Percentiles rank a stretch among this genome's conserved stretches.
These are phyloP conservation scores for Cubamyces lactineus DNA, from an alignment of 768 basidiomycete species.

Conservation along the genomic window DNA sequence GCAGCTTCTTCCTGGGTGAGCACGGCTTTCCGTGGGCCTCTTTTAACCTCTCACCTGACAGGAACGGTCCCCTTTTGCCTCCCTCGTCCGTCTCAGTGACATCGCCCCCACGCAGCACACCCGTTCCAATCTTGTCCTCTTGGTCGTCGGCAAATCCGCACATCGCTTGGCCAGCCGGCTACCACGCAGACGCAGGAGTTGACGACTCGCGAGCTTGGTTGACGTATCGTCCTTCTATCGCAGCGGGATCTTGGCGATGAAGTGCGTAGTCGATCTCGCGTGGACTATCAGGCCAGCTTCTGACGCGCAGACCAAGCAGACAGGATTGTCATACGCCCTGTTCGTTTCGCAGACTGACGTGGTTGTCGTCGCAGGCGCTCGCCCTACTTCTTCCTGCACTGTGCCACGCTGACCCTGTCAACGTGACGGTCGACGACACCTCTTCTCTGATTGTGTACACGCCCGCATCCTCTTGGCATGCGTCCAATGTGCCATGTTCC, in stretches of 20 bases:
- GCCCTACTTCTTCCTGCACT: background rate
- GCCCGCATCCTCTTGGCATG: slow-evolving; percentile 27
- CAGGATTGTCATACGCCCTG: background rate
- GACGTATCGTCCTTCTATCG: background rate
- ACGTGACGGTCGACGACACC: slow-evolving; percentile 31
- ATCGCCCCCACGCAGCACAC: background rate
- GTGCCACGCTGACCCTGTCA: slow-evolving; percentile 17
- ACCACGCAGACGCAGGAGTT: background rate
- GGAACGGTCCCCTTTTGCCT: slow-evolving; percentile 11
- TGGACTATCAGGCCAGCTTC: background rate
- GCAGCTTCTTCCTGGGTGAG: background rate
- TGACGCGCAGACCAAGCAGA: background rate
- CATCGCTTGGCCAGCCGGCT: background rate
- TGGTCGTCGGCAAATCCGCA: background rate
- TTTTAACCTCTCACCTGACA: slow-evolving; percentile 14
- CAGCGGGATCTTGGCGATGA: slow-evolving; percentile 7
- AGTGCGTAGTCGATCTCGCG: background rate
- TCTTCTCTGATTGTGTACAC: slow-evolving; percentile 27
- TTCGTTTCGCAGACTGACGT: background rate
- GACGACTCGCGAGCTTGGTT: background rate
- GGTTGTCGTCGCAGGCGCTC: background rate
- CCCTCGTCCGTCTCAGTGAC: background rate
- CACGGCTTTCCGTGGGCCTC: background rate
- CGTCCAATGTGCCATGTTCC: slow-evolving; percentile 26
- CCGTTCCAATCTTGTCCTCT: background rate